A percentile compares a stretch with the other conserved stretches of the same genome.
phyloP scores from a whole-genome alignment of 768 basidiomycete genomes.

The Termitomyces sp. region DNA sequence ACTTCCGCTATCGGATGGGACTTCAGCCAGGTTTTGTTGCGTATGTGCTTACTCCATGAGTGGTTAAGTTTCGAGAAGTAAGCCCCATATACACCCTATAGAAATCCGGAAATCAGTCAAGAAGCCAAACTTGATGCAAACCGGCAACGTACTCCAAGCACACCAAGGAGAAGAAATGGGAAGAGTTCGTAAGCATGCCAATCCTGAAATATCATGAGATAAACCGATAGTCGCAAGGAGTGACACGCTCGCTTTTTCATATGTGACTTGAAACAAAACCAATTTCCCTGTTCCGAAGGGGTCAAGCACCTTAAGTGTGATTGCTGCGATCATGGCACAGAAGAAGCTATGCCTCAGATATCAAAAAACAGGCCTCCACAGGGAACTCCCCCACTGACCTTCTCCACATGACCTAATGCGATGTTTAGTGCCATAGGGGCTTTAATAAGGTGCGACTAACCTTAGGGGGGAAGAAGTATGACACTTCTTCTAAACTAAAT shows the following conservation, averaged over 20 bases:
- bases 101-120: constrained; percentile 5
- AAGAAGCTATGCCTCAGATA: constrained; percentile 67
- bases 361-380: constrained; percentile 18
- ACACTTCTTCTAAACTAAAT: constrained; percentile 93
- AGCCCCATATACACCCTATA: constrained; percentile 88
- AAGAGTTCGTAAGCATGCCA: constrained; percentile 90
- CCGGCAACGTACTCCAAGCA: constrained; percentile 67
- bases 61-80: constrained; percentile 90
- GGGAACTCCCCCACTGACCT: constrained; percentile 44
- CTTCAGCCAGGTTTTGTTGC: constrained; percentile 77
- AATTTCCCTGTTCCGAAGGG: constrained; percentile 95
- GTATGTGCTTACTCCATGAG: constrained; percentile 79
- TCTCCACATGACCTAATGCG: constrained; percentile 82
- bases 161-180: constrained; percentile 79
- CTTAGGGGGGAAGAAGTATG: constrained; percentile 96
- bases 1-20: constrained; percentile 82
- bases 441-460: constrained; percentile 23
- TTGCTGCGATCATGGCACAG: constrained; percentile 96
- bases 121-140: neutral
- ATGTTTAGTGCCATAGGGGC: neutral
- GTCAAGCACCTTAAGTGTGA: constrained; percentile 88
- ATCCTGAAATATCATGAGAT: constrained; percentile 41
- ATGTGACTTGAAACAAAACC: constrained; percentile 88
- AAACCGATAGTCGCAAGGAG: neutral
- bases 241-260: constrained; percentile 55